Evolutionary conservation across 2,329 filamentous ascomycete genomes (phyloP).

Genomic region (Aaosphaeria pasadenensis): DNA sequence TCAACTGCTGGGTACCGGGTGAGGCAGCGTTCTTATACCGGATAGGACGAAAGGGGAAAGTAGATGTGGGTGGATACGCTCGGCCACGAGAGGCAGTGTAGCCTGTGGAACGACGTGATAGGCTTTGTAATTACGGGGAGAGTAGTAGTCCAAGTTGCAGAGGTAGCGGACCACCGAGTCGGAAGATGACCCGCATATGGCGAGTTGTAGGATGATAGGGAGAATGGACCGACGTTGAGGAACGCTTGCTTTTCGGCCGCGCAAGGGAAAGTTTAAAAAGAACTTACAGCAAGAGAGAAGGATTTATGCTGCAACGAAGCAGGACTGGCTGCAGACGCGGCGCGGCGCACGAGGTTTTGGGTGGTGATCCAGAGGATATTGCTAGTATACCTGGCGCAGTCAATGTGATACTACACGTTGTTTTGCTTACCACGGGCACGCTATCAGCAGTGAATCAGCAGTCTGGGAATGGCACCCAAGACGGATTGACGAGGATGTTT

Average conservation of each 20-base stretch:
- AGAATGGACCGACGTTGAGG: constrained; percentile 18
- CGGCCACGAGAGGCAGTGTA: constrained; percentile 8
- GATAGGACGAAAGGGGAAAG: constrained; percentile 32
- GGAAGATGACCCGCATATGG: constrained; percentile 29
- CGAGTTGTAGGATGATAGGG: constrained; percentile 21
- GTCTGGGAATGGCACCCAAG: constrained; percentile 8
- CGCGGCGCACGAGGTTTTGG: background rate
- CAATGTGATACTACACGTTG: constrained; percentile 15
- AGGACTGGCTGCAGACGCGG: background rate
- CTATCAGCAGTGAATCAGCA: constrained; percentile 7
- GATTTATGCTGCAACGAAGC: background rate
- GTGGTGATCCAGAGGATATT: background rate
- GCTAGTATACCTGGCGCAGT: constrained; percentile 16
- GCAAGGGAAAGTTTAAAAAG: constrained; percentile 20
- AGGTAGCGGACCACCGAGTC: constrained; percentile 27
- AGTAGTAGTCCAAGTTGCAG: constrained; percentile 20
- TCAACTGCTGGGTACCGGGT: constrained; percentile 12
- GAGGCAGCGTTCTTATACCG: constrained; percentile 26
- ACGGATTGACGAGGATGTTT: constrained; percentile 12
- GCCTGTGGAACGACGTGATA: constrained; percentile 35
- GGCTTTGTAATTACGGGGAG: constrained; percentile 24
- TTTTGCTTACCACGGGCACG: constrained; percentile 18
- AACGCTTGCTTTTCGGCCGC: background rate
- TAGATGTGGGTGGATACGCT: constrained; percentile 15
- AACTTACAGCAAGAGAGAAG: constrained; percentile 17